phyloP scores from a whole-genome alignment of 257 asterid species.

The Gynochthodes officinalis region DNA sequence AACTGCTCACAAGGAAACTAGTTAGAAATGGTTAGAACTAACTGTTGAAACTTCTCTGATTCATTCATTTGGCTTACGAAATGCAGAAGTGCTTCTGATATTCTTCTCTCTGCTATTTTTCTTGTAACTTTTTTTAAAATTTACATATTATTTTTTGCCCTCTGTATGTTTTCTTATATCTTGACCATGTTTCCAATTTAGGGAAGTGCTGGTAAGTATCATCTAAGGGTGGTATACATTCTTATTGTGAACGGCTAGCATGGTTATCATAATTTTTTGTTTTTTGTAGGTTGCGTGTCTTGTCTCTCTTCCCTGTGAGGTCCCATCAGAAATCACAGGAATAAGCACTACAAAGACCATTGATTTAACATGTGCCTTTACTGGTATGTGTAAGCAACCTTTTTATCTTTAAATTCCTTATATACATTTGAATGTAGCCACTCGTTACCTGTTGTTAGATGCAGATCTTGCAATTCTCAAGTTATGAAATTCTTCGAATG shows the following conservation, averaged over 20 bases:
- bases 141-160: background rate
- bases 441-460: background rate
- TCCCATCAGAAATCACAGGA: slow-evolving; percentile 27
- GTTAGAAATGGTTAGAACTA: background rate
- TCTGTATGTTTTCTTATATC: background rate
- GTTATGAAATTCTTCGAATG: background rate
- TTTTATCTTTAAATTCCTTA: background rate
- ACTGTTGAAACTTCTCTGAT: background rate
- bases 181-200: background rate
- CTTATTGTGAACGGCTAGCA: background rate
- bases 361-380: background rate
- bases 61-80: background rate
- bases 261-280: background rate
- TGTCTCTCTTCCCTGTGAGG: slow-evolving; percentile 48
- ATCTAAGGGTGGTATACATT: background rate
- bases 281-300: slow-evolving; percentile 47
- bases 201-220: background rate
- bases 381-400: background rate
- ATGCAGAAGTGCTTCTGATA: background rate
- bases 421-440: background rate
- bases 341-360: slow-evolving; percentile 30
- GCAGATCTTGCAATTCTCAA: background rate
- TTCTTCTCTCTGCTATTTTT: background rate
- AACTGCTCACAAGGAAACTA: background rate
- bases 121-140: background rate